These are phyloP conservation scores for Bombardia bombarda DNA, from an alignment of 495 filamentous ascomycete species.

Conservation along the genomic window DNA sequence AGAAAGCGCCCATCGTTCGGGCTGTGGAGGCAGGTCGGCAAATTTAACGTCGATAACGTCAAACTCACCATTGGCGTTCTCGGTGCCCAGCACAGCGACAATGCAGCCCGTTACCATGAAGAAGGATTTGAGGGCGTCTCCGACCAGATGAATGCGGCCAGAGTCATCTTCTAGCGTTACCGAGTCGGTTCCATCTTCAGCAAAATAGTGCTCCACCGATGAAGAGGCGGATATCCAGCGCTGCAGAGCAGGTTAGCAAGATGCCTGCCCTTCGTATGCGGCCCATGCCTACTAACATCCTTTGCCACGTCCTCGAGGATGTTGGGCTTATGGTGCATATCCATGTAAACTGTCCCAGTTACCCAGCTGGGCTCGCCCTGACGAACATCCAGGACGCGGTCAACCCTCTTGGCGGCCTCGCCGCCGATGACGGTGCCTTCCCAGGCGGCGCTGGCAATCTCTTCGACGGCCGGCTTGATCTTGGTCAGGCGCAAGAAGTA, in stretches of 20 bases:
- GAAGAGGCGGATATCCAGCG: conserved; percentile 82
- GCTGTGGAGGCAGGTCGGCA: conserved; percentile 76
- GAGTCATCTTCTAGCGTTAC: conserved; percentile 95
- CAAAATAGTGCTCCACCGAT: conserved; percentile 66
- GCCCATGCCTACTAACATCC: conserved; percentile 51
- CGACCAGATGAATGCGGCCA: conserved; percentile 77
- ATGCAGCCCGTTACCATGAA: conserved; percentile 87
- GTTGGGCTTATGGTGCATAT: conserved; percentile 94
- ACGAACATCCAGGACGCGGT: conserved; percentile 87
- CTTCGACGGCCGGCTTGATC: conserved; percentile 77
- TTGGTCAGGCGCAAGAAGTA: conserved; percentile 88
- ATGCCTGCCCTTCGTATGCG: background rate
- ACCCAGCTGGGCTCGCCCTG: conserved; percentile 97
- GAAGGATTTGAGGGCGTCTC: conserved; percentile 51
- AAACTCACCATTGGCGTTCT: conserved; percentile 86
- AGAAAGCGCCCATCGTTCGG: conserved; percentile 61
- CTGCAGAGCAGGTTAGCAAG: conserved; percentile 27
- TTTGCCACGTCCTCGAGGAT: conserved; percentile 92
- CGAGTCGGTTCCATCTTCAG: conserved; percentile 50
- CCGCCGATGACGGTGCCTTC: conserved; percentile 68
- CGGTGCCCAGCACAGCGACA: conserved; percentile 84
- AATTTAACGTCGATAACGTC: conserved; percentile 84
- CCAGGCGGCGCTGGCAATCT: conserved; percentile 68
- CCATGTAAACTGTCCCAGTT: conserved; percentile 89
- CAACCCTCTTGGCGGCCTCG: conserved; percentile 64